Percentiles rank a stretch among this genome's conserved stretches.
Conservation (phyloP, 2,329 filamentous ascomycete species). For the Elsinoe arachidis region DNA sequence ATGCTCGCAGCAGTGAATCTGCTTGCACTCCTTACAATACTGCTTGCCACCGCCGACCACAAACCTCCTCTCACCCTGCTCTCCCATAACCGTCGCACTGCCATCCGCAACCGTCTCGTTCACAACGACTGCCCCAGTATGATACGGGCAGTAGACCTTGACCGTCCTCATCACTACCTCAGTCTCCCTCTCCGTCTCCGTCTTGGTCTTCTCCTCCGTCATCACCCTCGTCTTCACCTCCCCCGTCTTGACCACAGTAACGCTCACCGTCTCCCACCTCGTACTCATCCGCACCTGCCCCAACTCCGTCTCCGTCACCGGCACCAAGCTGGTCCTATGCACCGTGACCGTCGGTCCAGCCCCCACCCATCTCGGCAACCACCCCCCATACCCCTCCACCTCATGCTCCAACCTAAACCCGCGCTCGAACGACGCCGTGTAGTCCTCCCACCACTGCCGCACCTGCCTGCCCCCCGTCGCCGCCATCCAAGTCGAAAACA, state of each 20-base stretch:
- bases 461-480: neutral
- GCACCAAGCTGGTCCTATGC: neutral
- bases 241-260: neutral
- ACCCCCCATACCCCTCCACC: neutral
- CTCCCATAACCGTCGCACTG: neutral
- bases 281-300: neutral
- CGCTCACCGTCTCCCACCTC: neutral
- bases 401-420: neutral
- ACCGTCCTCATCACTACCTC: neutral
- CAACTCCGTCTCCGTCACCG: neutral
- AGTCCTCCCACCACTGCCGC: neutral
- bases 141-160: neutral
- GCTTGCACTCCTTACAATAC: neutral
- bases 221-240: neutral
- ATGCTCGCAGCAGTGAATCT: conserved; percentile 4
- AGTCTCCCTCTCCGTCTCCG: neutral
- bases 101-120: neutral
- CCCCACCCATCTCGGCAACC: neutral
- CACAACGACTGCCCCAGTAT: neutral
- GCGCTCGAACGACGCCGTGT: neutral
- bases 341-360: neutral
- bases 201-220: neutral
- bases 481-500: neutral
- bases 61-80: neutral
- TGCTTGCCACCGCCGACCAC: neutral